These are phyloP conservation scores for Xylaria sp. DNA, from an alignment of 2,329 filamentous ascomycete genomes.

Conservation along the genomic window DNA sequence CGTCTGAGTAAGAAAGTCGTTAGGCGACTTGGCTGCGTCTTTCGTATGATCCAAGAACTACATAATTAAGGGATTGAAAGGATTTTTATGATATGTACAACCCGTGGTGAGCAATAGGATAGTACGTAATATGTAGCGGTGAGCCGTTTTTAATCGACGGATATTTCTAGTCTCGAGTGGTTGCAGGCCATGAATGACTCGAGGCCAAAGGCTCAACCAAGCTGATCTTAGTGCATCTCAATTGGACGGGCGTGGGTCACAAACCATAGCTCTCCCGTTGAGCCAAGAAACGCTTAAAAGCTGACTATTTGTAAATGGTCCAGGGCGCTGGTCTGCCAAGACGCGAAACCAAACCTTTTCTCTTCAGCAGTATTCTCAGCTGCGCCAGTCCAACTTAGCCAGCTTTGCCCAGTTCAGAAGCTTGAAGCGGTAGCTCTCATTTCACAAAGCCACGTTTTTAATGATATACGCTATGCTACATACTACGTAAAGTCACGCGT, in stretches of 20 bases:
- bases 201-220: conserved; percentile 12
- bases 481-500: too few relatives aligned
- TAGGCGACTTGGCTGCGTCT: not conserved
- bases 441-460: conserved; percentile 3
- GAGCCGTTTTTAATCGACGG: not conserved
- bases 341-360: not conserved
- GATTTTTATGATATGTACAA: not conserved
- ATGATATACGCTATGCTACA: not conserved
- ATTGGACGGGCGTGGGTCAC: conserved; percentile 23
- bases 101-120: not conserved
- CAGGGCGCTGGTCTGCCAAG: conserved; percentile 14
- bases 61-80: not conserved
- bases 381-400: conserved; percentile 1
- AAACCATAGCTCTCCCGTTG: conserved; percentile 22
- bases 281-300: conserved; percentile 16
- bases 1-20: not conserved
- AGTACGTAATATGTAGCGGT: not conserved
- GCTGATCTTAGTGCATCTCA: not conserved
- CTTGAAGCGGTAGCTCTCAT: conserved; percentile 2
- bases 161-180: not conserved
- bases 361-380: conserved; percentile 14
- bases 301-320: conserved; percentile 29
- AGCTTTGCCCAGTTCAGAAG: conserved; percentile 1
- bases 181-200: conserved; percentile 12
- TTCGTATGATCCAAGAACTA: conserved; percentile 8